Evolutionary conservation across 2,329 filamentous ascomycete species (phyloP).

Genomic region (Monosporascus sp.): DNA sequence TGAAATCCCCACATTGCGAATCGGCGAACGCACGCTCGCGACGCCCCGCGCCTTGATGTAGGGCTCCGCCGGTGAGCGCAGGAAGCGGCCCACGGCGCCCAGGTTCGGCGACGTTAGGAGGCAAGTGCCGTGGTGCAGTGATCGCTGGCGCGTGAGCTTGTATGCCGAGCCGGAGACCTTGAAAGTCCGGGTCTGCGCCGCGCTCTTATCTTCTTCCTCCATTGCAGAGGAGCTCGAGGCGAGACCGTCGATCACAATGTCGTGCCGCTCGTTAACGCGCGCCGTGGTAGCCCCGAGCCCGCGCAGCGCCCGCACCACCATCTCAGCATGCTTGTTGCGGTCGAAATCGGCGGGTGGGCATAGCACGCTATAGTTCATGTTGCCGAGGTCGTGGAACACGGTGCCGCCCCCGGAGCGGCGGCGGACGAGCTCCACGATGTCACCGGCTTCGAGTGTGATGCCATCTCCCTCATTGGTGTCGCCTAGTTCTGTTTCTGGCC

Average conservation of each 20-base stretch:
- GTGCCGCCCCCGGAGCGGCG: conserved; percentile 84
- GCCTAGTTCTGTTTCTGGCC: background rate
- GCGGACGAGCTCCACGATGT: conserved; percentile 60
- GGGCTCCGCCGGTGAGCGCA: conserved; percentile 71
- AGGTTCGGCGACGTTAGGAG: conserved; percentile 75
- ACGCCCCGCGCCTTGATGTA: conserved; percentile 81
- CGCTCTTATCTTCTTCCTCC: background rate
- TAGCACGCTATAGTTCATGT: conserved; percentile 93
- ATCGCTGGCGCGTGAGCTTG: conserved; percentile 75
- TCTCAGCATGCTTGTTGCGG: conserved; percentile 80
- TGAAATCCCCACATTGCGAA: conserved; percentile 68
- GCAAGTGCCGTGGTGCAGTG: conserved; percentile 90
- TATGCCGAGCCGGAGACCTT: conserved; percentile 95
- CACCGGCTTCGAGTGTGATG: conserved; percentile 17
- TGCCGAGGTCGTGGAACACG: conserved; percentile 90
- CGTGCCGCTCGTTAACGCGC: conserved; percentile 83
- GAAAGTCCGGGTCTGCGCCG: conserved; percentile 31
- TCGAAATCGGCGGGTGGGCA: conserved; percentile 72
- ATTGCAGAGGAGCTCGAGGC: background rate
- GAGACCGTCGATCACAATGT: conserved; percentile 60
- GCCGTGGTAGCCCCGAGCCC: conserved; percentile 52
- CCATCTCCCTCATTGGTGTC: conserved; percentile 4
- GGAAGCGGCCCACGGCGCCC: conserved; percentile 57
- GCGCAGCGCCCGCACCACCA: conserved; percentile 81
- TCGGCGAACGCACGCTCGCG: conserved; percentile 80